phyloP scores from a whole-genome alignment of 371 early-diverging fungal species.

The Lichtheimia hyalospora region DNA sequence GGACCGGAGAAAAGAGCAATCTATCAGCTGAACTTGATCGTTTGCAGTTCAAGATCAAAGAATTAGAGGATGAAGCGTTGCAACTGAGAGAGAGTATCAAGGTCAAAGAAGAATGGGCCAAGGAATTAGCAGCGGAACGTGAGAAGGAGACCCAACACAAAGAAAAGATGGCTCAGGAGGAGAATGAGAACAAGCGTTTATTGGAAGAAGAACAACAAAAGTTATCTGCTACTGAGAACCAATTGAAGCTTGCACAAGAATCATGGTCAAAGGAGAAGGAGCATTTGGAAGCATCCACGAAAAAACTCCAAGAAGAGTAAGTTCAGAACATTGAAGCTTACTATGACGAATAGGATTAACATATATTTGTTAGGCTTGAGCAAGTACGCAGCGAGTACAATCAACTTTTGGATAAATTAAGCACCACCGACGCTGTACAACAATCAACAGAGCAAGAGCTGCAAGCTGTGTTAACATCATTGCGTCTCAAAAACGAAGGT shows the following conservation, averaged over 20 bases:
- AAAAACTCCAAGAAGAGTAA: not conserved
- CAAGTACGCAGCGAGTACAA: not conserved
- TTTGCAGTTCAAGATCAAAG: not conserved
- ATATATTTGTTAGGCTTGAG: not conserved
- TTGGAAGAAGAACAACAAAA: conserved; percentile 1
- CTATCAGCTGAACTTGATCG: not conserved
- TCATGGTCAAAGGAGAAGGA: not conserved
- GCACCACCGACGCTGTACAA: not conserved
- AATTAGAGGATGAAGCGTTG: not conserved
- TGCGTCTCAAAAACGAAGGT: not conserved
- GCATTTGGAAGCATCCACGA: not conserved
- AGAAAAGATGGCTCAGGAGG: not conserved
- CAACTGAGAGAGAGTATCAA: not conserved
- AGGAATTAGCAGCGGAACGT: not conserved
- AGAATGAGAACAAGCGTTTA: not conserved
- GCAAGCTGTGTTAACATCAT: not conserved
- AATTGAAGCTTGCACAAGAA: not conserved
- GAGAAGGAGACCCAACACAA: no score
- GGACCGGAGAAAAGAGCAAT: not conserved
- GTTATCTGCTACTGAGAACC: not conserved
- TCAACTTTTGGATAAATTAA: not conserved
- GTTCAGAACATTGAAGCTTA: not conserved
- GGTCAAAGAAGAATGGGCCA: not conserved
- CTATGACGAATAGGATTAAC: not conserved
- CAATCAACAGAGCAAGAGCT: no score